Percentiles rank a stretch among this genome's conserved stretches.
Evolutionary conservation across 768 basidiomycete genomes (phyloP).

Genomic region (Grammothele lineata): DNA sequence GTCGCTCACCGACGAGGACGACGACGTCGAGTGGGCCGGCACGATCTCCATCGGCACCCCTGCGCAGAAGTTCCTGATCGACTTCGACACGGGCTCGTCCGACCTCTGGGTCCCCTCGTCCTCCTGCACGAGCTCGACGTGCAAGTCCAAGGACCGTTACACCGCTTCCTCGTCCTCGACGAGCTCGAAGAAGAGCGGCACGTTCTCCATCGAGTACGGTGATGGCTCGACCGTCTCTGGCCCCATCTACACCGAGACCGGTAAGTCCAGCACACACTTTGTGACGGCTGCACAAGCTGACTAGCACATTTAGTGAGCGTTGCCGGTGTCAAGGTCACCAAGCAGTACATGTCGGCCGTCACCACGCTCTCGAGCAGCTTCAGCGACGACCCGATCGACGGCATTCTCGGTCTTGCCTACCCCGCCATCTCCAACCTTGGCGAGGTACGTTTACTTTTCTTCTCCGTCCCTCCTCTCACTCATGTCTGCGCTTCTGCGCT

Average conservation of each 20-base stretch:
- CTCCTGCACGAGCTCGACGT: conserved; percentile 11
- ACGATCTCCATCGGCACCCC: conserved; percentile 45
- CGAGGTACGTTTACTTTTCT: conserved; percentile 15
- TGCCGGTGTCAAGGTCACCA: conserved; percentile 24
- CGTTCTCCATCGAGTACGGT: conserved; percentile 34
- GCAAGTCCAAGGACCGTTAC: conserved; percentile 23
- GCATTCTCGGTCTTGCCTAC: conserved; percentile 23
- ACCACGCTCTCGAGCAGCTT: conserved; percentile 14
- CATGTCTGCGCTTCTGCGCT: no score
- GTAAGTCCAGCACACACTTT: neutral
- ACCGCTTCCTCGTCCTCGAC: conserved; percentile 25
- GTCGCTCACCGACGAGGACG: conserved; percentile 17
- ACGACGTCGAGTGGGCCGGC: conserved; percentile 35
- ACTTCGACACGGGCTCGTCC: conserved; percentile 18
- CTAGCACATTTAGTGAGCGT: conserved; percentile 19
- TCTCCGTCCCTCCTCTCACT: no score
- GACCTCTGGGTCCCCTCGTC: conserved; percentile 19
- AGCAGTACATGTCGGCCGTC: conserved; percentile 18
- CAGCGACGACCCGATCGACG: conserved; percentile 12
- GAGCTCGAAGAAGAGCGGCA: conserved; percentile 14
- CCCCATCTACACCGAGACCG: conserved; percentile 29
- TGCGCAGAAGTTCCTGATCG: conserved; percentile 21
- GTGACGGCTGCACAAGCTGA: neutral
- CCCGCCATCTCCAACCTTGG: conserved; percentile 16
- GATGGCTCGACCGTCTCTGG: conserved; percentile 34